Evolutionary conservation across 2,329 filamentous ascomycete species (phyloP).

Genomic region (Pestalotiopsis sp.): DNA sequence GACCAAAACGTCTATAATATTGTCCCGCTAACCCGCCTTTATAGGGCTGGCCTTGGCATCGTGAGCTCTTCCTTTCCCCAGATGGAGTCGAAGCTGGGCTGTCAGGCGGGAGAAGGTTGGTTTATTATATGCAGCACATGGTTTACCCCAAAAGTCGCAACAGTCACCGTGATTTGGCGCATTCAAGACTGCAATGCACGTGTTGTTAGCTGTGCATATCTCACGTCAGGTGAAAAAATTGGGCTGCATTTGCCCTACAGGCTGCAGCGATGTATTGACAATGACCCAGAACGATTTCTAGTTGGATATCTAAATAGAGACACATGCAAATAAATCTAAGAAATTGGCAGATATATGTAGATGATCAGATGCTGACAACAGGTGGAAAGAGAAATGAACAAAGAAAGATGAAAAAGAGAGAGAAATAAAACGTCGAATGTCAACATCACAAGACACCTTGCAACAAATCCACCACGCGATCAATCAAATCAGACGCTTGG

Average conservation of each 20-base stretch:
- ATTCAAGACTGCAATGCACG: not conserved
- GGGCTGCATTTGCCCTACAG: not conserved
- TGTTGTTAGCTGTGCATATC: not conserved
- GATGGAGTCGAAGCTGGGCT: too few species aligned
- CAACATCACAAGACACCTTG: not conserved
- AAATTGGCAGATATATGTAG: not conserved
- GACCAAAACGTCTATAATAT: too few species aligned
- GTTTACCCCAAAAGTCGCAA: too few species aligned
- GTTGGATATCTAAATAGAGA: not conserved
- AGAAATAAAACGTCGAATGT: not conserved
- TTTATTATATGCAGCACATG: too few species aligned
- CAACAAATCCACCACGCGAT: conserved; percentile 16
- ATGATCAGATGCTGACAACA: not conserved
- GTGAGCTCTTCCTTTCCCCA: too few species aligned
- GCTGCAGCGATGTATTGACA: not conserved
- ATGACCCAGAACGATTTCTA: not conserved
- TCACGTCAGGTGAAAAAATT: not conserved
- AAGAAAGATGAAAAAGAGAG: not conserved
- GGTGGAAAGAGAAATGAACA: not conserved
- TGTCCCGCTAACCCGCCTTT: too few species aligned
- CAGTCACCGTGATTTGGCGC: too few species aligned
- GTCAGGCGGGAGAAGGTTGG: too few species aligned
- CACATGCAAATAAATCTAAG: not conserved
- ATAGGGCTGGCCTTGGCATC: too few species aligned
- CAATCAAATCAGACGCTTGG: conserved; percentile 22